Percentiles rank a stretch among this genome's conserved stretches.
Conservation (phyloP, 2,329 filamentous ascomycete genomes). For the Biscogniauxia marginata region DNA sequence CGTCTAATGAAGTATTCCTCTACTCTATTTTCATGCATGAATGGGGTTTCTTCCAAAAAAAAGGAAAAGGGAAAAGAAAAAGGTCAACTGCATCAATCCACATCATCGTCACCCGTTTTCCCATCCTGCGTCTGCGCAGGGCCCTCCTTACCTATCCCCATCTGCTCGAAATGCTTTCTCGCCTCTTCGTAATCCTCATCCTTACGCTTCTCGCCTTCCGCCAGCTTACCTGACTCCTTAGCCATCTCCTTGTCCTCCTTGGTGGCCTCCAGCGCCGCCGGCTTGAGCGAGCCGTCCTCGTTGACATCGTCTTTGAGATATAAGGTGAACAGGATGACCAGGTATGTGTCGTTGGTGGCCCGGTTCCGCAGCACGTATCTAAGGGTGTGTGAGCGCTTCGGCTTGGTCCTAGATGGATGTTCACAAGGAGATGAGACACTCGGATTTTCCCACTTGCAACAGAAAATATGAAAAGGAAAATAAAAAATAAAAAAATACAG, state of each 20-base stretch:
- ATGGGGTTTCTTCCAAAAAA: background rate
- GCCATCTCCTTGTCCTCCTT: conserved; percentile 31
- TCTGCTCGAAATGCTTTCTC: conserved; percentile 34
- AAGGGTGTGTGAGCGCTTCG: conserved; percentile 73
- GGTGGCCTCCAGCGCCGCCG: conserved; percentile 31
- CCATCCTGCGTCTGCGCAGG: conserved; percentile 1
- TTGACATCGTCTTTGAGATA: conserved; percentile 66
- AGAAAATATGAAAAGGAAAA: conserved; percentile 8
- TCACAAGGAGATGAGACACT: conserved; percentile 24
- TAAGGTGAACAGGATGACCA: conserved; percentile 79
- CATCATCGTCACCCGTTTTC: conserved; percentile 11
- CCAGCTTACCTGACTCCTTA: conserved; percentile 25
- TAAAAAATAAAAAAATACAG: conserved; percentile 4
- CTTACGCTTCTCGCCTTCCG: conserved; percentile 12
- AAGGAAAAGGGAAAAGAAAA: background rate
- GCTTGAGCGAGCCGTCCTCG: conserved; percentile 56
- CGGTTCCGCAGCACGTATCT: conserved; percentile 91
- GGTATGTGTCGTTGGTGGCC: conserved; percentile 69
- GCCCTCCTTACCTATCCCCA: conserved; percentile 17
- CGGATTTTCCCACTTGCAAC: conserved; percentile 8
- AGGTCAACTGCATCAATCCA: conserved; percentile 13
- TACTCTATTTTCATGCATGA: too few relatives aligned
- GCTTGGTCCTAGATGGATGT: conserved; percentile 26
- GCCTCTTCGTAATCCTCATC: conserved; percentile 38
- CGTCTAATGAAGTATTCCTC: too few relatives aligned